phyloP scores from a whole-genome alignment of 352 stramenopile species.

The Globisporangium solare region DNA sequence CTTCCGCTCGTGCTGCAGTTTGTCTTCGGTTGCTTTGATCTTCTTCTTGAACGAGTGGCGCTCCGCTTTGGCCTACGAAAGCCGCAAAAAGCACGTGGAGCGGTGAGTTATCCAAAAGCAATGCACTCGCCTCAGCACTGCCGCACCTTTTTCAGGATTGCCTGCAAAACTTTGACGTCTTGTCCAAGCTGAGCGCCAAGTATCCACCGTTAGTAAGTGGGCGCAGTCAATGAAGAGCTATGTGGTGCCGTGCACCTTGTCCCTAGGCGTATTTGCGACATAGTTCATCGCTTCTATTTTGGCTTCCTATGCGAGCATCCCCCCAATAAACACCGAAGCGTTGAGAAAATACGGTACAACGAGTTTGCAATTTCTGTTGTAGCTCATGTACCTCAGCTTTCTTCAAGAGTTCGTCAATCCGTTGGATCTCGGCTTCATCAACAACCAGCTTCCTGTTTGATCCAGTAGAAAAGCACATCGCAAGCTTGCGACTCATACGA shows the following conservation, averaged over 20 bases:
- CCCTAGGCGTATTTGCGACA: constrained; percentile 59
- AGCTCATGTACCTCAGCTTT: constrained; percentile 50
- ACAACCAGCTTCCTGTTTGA: constrained; percentile 39
- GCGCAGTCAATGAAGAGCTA: neutral
- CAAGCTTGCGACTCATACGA: neutral
- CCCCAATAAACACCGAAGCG: neutral
- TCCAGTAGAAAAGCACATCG: neutral
- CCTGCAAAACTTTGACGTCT: constrained; percentile 64
- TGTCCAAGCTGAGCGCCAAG: constrained; percentile 42
- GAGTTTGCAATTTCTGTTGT: neutral
- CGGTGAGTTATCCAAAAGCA: neutral
- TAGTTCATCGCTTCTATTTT: constrained; percentile 75
- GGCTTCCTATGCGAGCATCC: constrained; percentile 29
- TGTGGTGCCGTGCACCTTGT: constrained; percentile 40
- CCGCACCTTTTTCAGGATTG: constrained; percentile 68
- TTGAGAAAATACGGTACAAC: neutral
- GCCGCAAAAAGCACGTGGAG: neutral
- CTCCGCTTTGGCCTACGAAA: constrained; percentile 61
- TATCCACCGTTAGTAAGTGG: neutral
- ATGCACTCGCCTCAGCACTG: neutral
- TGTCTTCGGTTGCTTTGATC: constrained; percentile 62
- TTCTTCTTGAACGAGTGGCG: constrained; percentile 79
- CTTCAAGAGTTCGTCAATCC: constrained; percentile 71
- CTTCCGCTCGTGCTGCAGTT: constrained; percentile 39
- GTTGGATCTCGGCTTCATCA: constrained; percentile 54